phyloP scores from a whole-genome alignment of 148 eudicot genomes.

The Heliamphora exappendiculata region DNA sequence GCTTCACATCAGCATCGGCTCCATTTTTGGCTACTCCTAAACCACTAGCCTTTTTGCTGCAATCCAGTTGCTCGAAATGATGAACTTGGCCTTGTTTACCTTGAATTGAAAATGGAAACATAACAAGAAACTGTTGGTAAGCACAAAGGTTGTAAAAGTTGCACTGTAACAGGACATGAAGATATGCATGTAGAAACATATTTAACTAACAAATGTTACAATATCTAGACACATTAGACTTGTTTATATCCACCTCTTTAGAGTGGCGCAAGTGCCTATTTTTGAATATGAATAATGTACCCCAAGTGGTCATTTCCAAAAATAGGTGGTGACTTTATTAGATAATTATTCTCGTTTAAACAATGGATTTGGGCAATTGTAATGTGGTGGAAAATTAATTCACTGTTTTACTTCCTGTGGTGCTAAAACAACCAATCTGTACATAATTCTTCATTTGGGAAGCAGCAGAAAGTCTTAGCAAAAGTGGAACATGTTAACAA shows the following conservation, averaged over 20 bases:
- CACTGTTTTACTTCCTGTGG: background rate
- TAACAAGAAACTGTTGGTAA: constrained; percentile 9
- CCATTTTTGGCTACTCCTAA: constrained; percentile 16
- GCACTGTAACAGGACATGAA: background rate
- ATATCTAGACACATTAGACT: background rate
- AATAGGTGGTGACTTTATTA: background rate
- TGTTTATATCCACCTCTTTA: background rate
- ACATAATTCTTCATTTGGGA: background rate
- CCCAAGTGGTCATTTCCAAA: background rate
- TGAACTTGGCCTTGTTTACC: constrained; percentile 23
- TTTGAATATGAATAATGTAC: background rate
- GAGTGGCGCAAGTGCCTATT: background rate
- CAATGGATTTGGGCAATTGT: background rate
- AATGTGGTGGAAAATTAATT: background rate
- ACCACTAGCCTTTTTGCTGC: constrained; percentile 18
- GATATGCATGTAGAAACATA: background rate
- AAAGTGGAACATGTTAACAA: background rate
- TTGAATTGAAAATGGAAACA: constrained; percentile 3
- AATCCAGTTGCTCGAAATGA: constrained; percentile 16
- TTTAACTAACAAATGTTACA: background rate
- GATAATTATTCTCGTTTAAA: background rate
- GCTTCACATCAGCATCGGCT: constrained; percentile 19
- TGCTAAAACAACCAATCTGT: background rate
- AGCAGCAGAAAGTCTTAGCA: background rate
- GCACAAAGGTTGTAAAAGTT: background rate